Evolutionary conservation across 2,329 filamentous ascomycete species (phyloP), one percentile per base, ranked within the genome.

Genomic region (Stagonosporopsis vannaccii): DNA sequence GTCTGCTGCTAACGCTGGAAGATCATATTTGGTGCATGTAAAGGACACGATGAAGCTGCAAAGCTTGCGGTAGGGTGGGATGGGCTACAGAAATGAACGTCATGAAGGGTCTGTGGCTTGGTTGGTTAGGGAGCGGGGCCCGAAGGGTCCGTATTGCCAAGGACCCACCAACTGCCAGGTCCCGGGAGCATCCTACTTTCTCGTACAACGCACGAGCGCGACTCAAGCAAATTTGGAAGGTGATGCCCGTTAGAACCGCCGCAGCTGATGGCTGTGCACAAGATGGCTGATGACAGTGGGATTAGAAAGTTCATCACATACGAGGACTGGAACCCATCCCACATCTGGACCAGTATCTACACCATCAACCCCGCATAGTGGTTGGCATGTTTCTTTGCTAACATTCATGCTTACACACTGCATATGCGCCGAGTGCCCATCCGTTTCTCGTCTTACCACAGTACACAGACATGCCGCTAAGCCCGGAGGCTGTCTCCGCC

Each of bases 61-160:
- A 42, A 42, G 13, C 35, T 39, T 36, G 37, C 30, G 36, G 15
- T 23, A 37, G 42, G 15, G 17, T 22, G 11, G 22, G 22, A 20
- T 40, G 39, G 25, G 33, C 9, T 41, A 28, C 17, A 39, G 26
- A 36, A 22, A 37, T 22, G 20, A 17, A 51, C 53, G 46, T 56
- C 53, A 51, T 47, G 41, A 45, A 40, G 33, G 35, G 41, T 46
- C 45, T 56, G 41, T 53, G 50, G 50, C 50, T 56, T 51, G 35
- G 46, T 37, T n/a, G 30, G 39, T 28, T 28, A 17, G 46, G 28
- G 48, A 55, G 52, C 45, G 52, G 52, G 52, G 41, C n/a, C 30
- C 32, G 49, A 45, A 26, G 22, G 47, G 25, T 41, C 42, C 49
- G 39, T 32, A 44, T 56, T 56, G 47, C 53, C 53, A 51, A 56